phyloP scores from a whole-genome alignment of 768 basidiomycete species.

The Serendipita sp. region DNA sequence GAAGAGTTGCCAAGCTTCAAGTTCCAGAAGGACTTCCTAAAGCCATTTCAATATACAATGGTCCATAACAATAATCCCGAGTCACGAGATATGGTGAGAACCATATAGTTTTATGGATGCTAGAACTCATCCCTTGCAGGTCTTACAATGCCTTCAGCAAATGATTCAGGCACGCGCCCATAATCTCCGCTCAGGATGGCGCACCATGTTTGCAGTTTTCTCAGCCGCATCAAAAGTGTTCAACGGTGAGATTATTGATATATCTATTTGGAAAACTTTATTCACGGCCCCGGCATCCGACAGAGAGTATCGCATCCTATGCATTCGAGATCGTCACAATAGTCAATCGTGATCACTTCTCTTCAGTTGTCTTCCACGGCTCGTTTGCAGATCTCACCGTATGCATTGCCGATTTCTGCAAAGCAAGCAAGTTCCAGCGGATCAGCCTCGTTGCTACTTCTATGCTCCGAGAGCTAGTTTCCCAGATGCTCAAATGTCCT shows the following conservation, averaged over 20 bases:
- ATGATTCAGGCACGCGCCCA: slow-evolving; percentile 93
- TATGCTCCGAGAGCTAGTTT: slow-evolving; percentile 86
- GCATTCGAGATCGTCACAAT: slow-evolving; percentile 93
- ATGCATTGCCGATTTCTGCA: slow-evolving; percentile 98
- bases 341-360: slow-evolving; percentile 80
- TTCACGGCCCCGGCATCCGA: background rate
- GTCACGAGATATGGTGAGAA: slow-evolving; percentile 77
- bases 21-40: slow-evolving; percentile 97
- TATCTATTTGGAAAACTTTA: background rate
- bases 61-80: slow-evolving; percentile 90
- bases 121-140: slow-evolving; percentile 28
- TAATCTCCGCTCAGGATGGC: slow-evolving; percentile 95
- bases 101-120: background rate
- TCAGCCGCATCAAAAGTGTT: slow-evolving; percentile 87
- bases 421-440: slow-evolving; percentile 98
- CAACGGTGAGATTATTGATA: slow-evolving; percentile 38
- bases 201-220: slow-evolving; percentile 98
- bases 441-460: slow-evolving; percentile 91
- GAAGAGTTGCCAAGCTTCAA: slow-evolving; percentile 96
- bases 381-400: slow-evolving; percentile 92
- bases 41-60: slow-evolving; percentile 98
- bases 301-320: slow-evolving; percentile 79
- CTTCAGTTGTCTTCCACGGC: slow-evolving; percentile 79
- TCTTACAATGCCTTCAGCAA: slow-evolving; percentile 93
- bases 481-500: slow-evolving; percentile 73